Evolutionary conservation across 1,284 basidiomycete genomes (phyloP).

Genomic region (Leccinum angustisporum): DNA sequence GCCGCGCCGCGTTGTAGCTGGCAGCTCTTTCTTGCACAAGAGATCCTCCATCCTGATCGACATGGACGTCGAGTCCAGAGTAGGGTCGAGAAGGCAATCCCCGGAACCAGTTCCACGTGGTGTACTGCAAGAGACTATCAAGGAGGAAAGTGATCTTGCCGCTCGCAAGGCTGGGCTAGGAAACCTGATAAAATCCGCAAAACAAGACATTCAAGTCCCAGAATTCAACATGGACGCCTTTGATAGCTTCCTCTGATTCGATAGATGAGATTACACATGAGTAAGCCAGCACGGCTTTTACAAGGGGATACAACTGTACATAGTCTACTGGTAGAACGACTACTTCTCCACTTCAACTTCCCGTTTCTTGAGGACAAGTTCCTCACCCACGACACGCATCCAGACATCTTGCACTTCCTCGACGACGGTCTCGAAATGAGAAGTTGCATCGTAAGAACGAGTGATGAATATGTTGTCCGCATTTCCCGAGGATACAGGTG

Average conservation of each 20-base stretch:
- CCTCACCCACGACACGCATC: slow-evolving; percentile 77
- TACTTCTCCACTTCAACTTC: slow-evolving; percentile 68
- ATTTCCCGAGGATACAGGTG: slow-evolving; percentile 80
- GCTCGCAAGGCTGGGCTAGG: slow-evolving; percentile 76
- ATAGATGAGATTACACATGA: slow-evolving; percentile 1
- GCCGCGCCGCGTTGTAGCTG: slow-evolving; percentile 50
- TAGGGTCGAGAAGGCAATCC: slow-evolving; percentile 57
- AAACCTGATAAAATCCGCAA: slow-evolving; percentile 84
- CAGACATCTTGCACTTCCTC: slow-evolving; percentile 94
- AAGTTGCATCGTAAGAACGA: slow-evolving; percentile 96
- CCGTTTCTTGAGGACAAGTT: slow-evolving; percentile 82
- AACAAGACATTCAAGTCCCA: slow-evolving; percentile 79
- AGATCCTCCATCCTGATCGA: slow-evolving; percentile 81
- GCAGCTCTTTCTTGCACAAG: slow-evolving; percentile 54
- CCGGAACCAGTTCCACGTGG: slow-evolving; percentile 35
- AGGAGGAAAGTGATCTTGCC: slow-evolving; percentile 55
- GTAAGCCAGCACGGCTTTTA: slow-evolving; percentile 12
- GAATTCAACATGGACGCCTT: slow-evolving; percentile 85
- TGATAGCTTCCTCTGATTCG: slow-evolving; percentile 16
- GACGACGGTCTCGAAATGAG: slow-evolving; percentile 97
- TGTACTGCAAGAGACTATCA: slow-evolving; percentile 35
- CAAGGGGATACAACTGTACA: slow-evolving; percentile 16
- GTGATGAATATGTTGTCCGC: slow-evolving; percentile 95
- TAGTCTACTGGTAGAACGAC: slow-evolving; percentile 16
- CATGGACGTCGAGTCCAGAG: slow-evolving; percentile 73